Conservation (phyloP, 2,329 filamentous ascomycete genomes). For the Lasiodiplodia gonubiensis region DNA sequence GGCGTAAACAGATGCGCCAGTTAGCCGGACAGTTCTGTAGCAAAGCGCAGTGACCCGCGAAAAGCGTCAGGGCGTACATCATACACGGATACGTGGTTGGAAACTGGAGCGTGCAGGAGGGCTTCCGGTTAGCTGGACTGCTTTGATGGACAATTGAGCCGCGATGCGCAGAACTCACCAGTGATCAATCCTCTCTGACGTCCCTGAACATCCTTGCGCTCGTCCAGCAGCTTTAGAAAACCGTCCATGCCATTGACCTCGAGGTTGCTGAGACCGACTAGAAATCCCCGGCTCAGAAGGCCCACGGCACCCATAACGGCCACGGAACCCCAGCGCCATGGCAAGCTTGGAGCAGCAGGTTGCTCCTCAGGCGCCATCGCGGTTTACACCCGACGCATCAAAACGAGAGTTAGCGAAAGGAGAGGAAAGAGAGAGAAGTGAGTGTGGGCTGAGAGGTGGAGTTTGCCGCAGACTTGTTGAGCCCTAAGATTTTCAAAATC, state of each 20-base stretch:
- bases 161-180: constrained; percentile 57
- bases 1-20: constrained; percentile 32
- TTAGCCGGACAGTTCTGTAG: constrained; percentile 11
- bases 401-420: neutral
- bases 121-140: neutral
- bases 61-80: constrained; percentile 46
- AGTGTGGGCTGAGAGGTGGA: constrained; percentile 7
- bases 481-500: constrained; percentile 16
- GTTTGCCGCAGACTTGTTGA: constrained; percentile 19
- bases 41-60: neutral
- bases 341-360: constrained; percentile 62
- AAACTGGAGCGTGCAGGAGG: constrained; percentile 62
- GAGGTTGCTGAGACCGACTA: constrained; percentile 75
- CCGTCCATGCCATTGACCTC: constrained; percentile 77
- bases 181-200: constrained; percentile 82
- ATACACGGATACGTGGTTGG: constrained; percentile 88
- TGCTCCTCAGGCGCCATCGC: constrained; percentile 43
- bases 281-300: constrained; percentile 72
- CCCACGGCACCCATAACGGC: constrained; percentile 76
- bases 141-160: neutral
- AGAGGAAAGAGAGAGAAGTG: neutral
- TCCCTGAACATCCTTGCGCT: constrained; percentile 67
- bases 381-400: constrained; percentile 40
- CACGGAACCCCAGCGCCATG: constrained; percentile 77
- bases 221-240: constrained; percentile 78